Evolutionary conservation across 371 early-diverging fungal species (phyloP).

Genomic region (Massospora cicadina): DNA sequence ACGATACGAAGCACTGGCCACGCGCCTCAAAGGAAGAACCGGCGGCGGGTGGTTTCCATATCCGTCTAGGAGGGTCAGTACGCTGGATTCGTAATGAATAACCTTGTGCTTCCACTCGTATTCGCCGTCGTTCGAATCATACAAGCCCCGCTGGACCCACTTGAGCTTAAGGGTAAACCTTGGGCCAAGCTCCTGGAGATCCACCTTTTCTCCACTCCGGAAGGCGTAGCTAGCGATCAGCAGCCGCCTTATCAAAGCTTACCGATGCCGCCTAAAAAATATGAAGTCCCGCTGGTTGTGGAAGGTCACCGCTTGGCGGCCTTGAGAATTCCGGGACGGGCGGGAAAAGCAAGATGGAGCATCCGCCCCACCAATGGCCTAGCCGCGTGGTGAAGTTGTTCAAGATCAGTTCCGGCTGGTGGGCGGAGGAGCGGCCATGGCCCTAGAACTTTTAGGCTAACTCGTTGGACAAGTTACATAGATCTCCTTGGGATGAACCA

Average conservation of each 20-base stretch:
- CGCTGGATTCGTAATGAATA: not conserved
- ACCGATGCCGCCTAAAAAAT: slow-evolving; percentile 93
- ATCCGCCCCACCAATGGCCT: slow-evolving; percentile 91
- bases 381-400: slow-evolving; percentile 95
- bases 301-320: slow-evolving; percentile 91
- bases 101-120: slow-evolving; percentile 87
- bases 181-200: slow-evolving; percentile 94
- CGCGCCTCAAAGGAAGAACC: slow-evolving; percentile 73
- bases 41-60: slow-evolving; percentile 66
- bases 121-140: slow-evolving; percentile 68
- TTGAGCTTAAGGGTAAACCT: slow-evolving; percentile 86
- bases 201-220: slow-evolving; percentile 67
- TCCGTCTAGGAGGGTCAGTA: slow-evolving; percentile 26
- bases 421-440: slow-evolving; percentile 64
- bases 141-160: slow-evolving; percentile 88
- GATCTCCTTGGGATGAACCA: slow-evolving; percentile 58
- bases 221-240: slow-evolving; percentile 77
- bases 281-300: slow-evolving; percentile 99
- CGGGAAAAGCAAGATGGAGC: slow-evolving; percentile 93
- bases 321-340: slow-evolving; percentile 87
- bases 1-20: no score
- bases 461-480: slow-evolving; percentile 21
- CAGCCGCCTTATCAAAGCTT: no score
- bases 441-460: slow-evolving; percentile 23
- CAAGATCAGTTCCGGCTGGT: slow-evolving; percentile 91